Percentiles rank a stretch among this genome's conserved stretches.
Evolutionary conservation across 768 basidiomycete genomes (phyloP).

Genomic region (Multifurca ochricompacta): DNA sequence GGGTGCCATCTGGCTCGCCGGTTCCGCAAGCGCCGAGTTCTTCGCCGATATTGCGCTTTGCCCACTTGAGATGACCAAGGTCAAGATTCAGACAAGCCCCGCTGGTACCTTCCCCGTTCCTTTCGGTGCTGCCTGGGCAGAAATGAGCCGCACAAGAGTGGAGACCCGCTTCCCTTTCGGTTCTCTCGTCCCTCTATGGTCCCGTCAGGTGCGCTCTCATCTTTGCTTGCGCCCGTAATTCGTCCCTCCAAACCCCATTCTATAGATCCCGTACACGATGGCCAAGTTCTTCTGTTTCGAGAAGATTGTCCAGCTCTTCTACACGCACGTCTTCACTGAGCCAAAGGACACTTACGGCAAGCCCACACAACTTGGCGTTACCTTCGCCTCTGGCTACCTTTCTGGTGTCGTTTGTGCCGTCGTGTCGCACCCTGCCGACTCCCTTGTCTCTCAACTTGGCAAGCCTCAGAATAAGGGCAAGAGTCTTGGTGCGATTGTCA

Average conservation of each 20-base stretch:
- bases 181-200: constrained; percentile 80
- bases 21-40: constrained; percentile 91
- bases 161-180: constrained; percentile 84
- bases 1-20: constrained; percentile 86
- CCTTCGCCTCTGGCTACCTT: constrained; percentile 86
- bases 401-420: constrained; percentile 94
- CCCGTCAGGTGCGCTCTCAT: constrained; percentile 57
- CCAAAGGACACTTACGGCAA: constrained; percentile 76
- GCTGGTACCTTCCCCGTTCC: constrained; percentile 69
- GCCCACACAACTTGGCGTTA: constrained; percentile 80
- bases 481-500: constrained; percentile 57
- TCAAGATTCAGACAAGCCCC: constrained; percentile 79
- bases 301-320: constrained; percentile 80
- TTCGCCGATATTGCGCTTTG: constrained; percentile 96
- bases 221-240: background rate
- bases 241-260: background rate
- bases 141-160: constrained; percentile 57
- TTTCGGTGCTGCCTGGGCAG: constrained; percentile 61
- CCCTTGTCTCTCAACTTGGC: constrained; percentile 88
- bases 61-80: constrained; percentile 90
- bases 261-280: constrained; percentile 95
- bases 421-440: constrained; percentile 95
- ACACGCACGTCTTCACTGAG: constrained; percentile 75
- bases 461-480: constrained; percentile 85
- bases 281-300: constrained; percentile 98